Conservation (phyloP, 2,329 filamentous ascomycete genomes). For the Penicillium sp. region DNA sequence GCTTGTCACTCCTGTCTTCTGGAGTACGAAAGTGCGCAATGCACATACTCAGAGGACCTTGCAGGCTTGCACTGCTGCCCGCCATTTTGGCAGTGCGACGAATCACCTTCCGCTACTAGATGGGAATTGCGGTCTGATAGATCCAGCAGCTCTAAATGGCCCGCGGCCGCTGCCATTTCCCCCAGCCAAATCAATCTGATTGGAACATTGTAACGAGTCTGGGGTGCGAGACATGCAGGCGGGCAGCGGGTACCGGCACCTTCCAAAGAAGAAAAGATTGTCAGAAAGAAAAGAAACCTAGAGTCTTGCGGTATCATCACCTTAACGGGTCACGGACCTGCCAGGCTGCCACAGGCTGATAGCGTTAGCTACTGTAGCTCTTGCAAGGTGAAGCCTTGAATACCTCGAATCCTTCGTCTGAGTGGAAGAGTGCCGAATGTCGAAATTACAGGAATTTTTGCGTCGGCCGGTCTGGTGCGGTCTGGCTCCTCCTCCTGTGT, state of each 20-base stretch:
- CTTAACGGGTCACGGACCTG: too few species aligned
- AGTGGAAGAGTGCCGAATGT: background rate
- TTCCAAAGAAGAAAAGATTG: background rate
- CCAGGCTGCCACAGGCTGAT: too few species aligned
- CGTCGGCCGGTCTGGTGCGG: background rate
- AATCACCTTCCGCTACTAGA: constrained; percentile 13
- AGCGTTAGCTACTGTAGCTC: too few species aligned
- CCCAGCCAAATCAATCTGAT: background rate
- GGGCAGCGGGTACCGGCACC: background rate
- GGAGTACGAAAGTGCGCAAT: background rate
- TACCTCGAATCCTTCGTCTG: background rate
- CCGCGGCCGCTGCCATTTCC: constrained; percentile 15
- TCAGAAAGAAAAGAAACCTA: background rate
- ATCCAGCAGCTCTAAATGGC: constrained; percentile 22
- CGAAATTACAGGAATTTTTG: background rate
- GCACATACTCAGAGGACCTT: background rate
- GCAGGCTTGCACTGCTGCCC: constrained; percentile 3
- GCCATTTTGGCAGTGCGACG: constrained; percentile 9
- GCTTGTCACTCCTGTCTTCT: background rate
- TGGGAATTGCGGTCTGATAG: constrained; percentile 23
- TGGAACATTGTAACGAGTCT: background rate
- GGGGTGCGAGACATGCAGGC: constrained; percentile 3
- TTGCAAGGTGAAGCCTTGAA: background rate
- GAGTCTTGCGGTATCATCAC: too few species aligned
- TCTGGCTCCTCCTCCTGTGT: background rate